These are phyloP conservation scores for Hypoxylon sp. DNA, from an alignment of 2,329 filamentous ascomycete genomes.

Conservation along the genomic window DNA sequence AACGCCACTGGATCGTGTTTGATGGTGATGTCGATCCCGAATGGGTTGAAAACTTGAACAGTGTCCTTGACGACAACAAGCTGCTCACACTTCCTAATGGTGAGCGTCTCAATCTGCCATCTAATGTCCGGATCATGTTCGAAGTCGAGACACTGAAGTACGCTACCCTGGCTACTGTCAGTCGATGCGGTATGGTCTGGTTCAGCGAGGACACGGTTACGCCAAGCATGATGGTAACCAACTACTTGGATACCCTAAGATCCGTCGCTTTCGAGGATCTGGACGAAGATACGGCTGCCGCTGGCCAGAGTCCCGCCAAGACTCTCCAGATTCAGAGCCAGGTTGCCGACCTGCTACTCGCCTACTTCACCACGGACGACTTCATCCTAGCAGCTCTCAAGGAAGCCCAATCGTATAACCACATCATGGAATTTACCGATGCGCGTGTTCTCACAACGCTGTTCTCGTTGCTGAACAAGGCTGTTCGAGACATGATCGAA, in stretches of 20 bases:
- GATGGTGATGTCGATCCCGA: conserved; percentile 99
- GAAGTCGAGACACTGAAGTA: conserved; percentile 98
- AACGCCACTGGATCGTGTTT: conserved; percentile 99
- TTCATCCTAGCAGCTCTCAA: conserved; percentile 82
- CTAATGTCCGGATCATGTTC: conserved; percentile 99
- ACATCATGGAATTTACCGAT: conserved; percentile 98
- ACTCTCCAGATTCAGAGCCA: conserved; percentile 80
- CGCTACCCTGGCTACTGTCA: conserved; percentile 96
- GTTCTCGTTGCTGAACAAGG: conserved; percentile 95
- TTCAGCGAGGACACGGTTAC: conserved; percentile 98
- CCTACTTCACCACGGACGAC: conserved; percentile 77
- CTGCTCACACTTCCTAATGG: conserved; percentile 95
- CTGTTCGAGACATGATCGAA: conserved; percentile 89
- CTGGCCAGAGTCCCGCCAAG: conserved; percentile 78
- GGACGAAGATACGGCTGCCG: conserved; percentile 85
- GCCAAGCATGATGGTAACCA: conserved; percentile 87
- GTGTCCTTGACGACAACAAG: conserved; percentile 98
- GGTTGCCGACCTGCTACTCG: conserved; percentile 79
- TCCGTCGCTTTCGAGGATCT: conserved; percentile 91
- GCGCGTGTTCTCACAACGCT: conserved; percentile 90
- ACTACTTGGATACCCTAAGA: conserved; percentile 86
- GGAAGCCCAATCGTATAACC: conserved; percentile 79
- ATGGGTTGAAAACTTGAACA: conserved; percentile 99
- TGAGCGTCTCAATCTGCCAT: conserved; percentile 91
- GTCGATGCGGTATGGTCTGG: conserved; percentile 99